phyloP scores from a whole-genome alignment of 192 early-diverging fungal genomes.

The Diversispora epigaea region DNA sequence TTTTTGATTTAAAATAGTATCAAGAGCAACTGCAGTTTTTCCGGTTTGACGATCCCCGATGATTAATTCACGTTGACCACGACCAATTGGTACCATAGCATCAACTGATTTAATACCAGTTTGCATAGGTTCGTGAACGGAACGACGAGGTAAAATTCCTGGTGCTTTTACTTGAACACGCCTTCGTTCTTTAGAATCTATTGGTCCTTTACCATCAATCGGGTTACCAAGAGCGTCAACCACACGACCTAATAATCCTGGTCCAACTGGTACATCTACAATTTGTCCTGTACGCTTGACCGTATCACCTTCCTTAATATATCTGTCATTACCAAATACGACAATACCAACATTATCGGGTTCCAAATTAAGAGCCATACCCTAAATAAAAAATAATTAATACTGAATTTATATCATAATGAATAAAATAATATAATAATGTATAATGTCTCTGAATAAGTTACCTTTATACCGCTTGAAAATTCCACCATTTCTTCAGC shows the following conservation, averaged over 20 bases:
- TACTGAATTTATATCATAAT: neutral
- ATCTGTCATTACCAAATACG: conserved; percentile 99
- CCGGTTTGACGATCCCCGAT: conserved; percentile 99
- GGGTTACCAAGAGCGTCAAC: conserved; percentile 99
- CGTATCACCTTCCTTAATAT: conserved; percentile 99
- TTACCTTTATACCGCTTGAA: conserved; percentile 95
- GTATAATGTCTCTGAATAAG: neutral
- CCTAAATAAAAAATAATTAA: conserved; percentile 51
- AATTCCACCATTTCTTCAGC: conserved; percentile 99
- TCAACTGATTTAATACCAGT: conserved; percentile 99
- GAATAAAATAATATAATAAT: neutral
- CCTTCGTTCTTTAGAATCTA: conserved; percentile 78
- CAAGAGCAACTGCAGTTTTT: conserved; percentile 98
- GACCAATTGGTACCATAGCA: conserved; percentile 99
- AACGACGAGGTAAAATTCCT: conserved; percentile 98
- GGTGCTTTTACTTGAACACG: conserved; percentile 99
- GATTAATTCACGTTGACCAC: conserved; percentile 99
- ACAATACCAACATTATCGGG: conserved; percentile 99
- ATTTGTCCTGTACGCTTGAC: conserved; percentile 99
- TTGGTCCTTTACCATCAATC: conserved; percentile 98
- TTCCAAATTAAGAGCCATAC: conserved; percentile 99
- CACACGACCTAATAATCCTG: conserved; percentile 94
- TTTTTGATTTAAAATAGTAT: conserved; percentile 99
- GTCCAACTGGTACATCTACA: conserved; percentile 97
- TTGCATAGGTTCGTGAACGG: conserved; percentile 99